Base-by-base conservation (phyloP, 208 protist species). In the Leishmania guyanensis region DNA sequence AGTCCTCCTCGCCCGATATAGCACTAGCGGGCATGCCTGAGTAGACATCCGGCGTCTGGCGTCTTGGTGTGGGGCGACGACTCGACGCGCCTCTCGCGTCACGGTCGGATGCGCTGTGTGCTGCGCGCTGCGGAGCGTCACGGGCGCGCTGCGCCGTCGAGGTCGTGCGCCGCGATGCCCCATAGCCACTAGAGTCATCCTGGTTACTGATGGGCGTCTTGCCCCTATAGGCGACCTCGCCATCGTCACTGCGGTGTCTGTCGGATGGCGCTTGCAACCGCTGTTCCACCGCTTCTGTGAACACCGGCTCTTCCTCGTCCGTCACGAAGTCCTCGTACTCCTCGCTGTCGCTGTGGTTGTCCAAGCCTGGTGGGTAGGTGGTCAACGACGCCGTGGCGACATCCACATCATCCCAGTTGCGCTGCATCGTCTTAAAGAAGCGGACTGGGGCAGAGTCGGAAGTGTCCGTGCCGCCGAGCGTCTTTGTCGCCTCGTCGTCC, bases 241-340 rank as follows among this genome's bases (percentile, higher is more conserved):
- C 29, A 43, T 75, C 68, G 73, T 82, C 71, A 65, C 90, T 78
- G 33, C 70, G 80, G 36, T 81, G 82, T 48, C 82, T 84, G 76
- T 79, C 74, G 74, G 79, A 82, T 33, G 82, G 82, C 65, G 77
- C 26, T 50, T 77, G 73, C 56, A 56, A 85, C 73, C 76, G 69
- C 5, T 62, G 65, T 72, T 54, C 51, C 62, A 78, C 65, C 14
- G 68, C 76, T 10, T 82, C 33, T 29, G 83, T 65, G 77, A 90
- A 82, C 66, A 90, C 81, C 48, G 86, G 79, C 48, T 92, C 85
- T 73, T 92, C 92, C 77, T 86, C 87, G 46, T 89, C 91, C 8
- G 82, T 92, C 50, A 89, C 86, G 80, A 92, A 90, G 79, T 94
- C 91, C 79, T 90, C 88, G 82, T 91, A 93, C 74, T 88, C 87